Base-by-base conservation (phyloP, 2,329 filamentous ascomycete species). In the Myriosclerotinia curreyana region DNA sequence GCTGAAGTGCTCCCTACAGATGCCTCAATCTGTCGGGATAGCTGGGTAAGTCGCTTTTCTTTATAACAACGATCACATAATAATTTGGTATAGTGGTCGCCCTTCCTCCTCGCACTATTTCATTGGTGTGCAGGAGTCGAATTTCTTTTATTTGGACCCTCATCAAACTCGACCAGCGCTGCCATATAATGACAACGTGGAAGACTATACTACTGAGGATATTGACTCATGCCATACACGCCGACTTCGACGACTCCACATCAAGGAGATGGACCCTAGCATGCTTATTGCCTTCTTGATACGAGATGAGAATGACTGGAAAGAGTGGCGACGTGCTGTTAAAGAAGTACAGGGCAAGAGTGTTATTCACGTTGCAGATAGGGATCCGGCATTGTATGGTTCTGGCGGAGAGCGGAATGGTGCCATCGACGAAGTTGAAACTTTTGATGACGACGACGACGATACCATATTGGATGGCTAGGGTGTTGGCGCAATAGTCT, bases 241-340 rank as follows among this genome's bases (percentile, higher is more conserved):
- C 59, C 87, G 94, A 55, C 79, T 99, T 22, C 86, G 94, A 46
- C 85, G 90, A 64, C 82, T 99, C 38, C 88, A 95, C 70, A 83
- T 99, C 56, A 86, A 87, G 65, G 93, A 98, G 73, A 95, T 99
- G 91, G 95, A 99, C 72, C 95, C 95, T 0, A 97, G 92, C 73
- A 99, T 99, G 95, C 79, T 99, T 50, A 91, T 99, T 69, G 94
- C 92, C 5, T 98, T 98, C 72, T 78, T 99, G 44, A 92, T 99
- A 67, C 84, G 83, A 49, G 86, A 90, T 65, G 87, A 94, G 70
- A 83, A 87, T 51, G 95, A 99, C 69, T 98, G 94, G 89, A 78
- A 83, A 48, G 83, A 86, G 61, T 98, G 93, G 93, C 89, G 91
- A 72, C 80, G 84, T 65, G 83, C 86, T n/a, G 82, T 96, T 2